Evolutionary conservation across 768 basidiomycete genomes (phyloP).

Genomic region (Suillus cothurnatus): DNA sequence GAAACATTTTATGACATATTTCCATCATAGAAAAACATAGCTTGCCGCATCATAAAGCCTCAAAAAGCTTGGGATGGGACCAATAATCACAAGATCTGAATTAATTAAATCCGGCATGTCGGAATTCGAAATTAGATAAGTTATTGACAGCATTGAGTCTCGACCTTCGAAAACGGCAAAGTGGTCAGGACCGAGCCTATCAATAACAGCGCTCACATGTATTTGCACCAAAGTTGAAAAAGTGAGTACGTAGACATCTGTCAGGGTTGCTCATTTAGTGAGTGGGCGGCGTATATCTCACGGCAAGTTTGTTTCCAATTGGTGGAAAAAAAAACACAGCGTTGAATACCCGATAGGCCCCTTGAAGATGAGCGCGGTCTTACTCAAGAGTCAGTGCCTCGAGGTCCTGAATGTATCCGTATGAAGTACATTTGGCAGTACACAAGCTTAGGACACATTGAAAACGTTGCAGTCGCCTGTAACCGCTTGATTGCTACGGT

Average conservation of each 20-base stretch:
- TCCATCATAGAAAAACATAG: slow-evolving; percentile 5
- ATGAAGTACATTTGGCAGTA: neutral
- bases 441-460: neutral
- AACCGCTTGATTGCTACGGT: neutral
- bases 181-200: neutral
- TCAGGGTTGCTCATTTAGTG: neutral
- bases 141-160: neutral
- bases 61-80: neutral
- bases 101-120: slow-evolving; percentile 1
- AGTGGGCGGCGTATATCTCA: neutral
- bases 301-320: neutral
- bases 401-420: slow-evolving; percentile 1
- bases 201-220: neutral
- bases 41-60: neutral
- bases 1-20: neutral
- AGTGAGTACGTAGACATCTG: neutral
- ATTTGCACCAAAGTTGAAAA: neutral
- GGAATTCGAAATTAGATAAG: slow-evolving; percentile 1
- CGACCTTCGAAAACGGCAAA: slow-evolving; percentile 4
- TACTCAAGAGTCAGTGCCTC: no score
- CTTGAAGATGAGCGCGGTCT: no score
- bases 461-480: slow-evolving; percentile 2
- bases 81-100: slow-evolving; percentile 5
- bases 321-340: neutral
- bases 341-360: no score